Evolutionary conservation across 1,139 yeast species (phyloP).

Genomic region (Pichia sp.): DNA sequence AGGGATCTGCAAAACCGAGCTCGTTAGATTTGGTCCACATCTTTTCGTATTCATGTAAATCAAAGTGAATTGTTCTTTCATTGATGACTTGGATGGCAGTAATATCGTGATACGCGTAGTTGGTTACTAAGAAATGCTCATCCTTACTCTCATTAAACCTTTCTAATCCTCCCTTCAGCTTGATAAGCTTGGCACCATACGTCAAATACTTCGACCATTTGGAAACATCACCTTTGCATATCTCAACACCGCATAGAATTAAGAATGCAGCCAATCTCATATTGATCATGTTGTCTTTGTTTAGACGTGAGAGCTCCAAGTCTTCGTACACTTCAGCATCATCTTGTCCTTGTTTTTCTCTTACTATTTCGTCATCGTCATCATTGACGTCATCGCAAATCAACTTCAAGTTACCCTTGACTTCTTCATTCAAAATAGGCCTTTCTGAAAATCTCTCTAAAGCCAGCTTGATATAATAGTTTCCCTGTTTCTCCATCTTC

Average conservation of each 20-base stretch:
- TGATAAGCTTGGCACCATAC: conserved; percentile 58
- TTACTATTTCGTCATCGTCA: conserved; percentile 24
- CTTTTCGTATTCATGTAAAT: conserved; percentile 52
- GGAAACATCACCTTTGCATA: conserved; percentile 70
- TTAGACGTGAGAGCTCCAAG: conserved; percentile 17
- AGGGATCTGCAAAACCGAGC: conserved; percentile 51
- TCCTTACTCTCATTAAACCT: conserved; percentile 46
- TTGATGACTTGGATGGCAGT: conserved; percentile 54
- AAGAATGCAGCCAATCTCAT: conserved; percentile 61
- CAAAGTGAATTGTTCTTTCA: conserved; percentile 56
- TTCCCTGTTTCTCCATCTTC: conserved; percentile 39
- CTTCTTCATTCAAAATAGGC: conserved; percentile 28
- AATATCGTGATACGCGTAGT: conserved; percentile 78
- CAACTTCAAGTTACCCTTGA: conserved; percentile 17
- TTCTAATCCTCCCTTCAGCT: conserved; percentile 53
- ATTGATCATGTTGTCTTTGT: conserved; percentile 31
- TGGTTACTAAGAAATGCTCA: conserved; percentile 72
- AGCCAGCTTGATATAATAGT: conserved; percentile 45
- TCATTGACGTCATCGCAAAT: conserved; percentile 20
- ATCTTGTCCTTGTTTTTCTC: conserved; percentile 16
- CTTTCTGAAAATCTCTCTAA: conserved; percentile 40
- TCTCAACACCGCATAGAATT: conserved; percentile 67
- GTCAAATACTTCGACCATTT: conserved; percentile 62
- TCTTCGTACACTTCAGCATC: conserved; percentile 11
- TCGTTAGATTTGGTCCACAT: conserved; percentile 41